Evolutionary conservation across 2,329 filamentous ascomycete genomes (phyloP), one percentile per base, ranked within the genome.

Genomic region (Chrysoporthe cubensis): DNA sequence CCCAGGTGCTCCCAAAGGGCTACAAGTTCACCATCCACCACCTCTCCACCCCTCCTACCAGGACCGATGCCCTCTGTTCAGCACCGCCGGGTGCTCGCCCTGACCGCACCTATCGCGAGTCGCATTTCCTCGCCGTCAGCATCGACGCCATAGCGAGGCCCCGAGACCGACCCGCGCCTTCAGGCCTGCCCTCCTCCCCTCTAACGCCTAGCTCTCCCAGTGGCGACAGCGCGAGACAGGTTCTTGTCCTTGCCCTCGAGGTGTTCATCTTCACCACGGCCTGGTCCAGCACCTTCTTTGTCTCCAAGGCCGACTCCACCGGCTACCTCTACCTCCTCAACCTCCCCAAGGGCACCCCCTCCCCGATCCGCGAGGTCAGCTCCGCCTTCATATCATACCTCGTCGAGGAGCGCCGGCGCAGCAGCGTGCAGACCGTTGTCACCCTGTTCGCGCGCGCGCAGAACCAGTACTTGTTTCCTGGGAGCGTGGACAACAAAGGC

Each of bases 301-400:
- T 99, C 34, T 95, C 94, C 71, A 99, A 99, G 79, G 96, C 96
- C 61, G 96, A 99, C 80, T 97, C 96, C 11, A 97, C 95, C 0
- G 96, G 96, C 34, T 96, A 93, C 76, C 81, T 97, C 11, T 83
- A 89, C 72, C 83, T 91, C 1, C 81, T 94, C 46, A 81, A 86
- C 21, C 81, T 92, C 0, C 86, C 89, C 18, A 86, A 82, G 72
- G 84, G 86, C n/a, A 82, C 85, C 0, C 83, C 87, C 0, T 96
- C 92, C 3, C 93, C 93, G 0, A 85, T 97, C 62, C 88, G 91
- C 70, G 84, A 88, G 43, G 86, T 96, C 57, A 91, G 90, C 60
- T 88, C 89, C 5, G 87, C 89, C 0, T 97, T 98, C 72, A 78
- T 99, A 32, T 83, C 87, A 13, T 92, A 91, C 79, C 83, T 99